Percentiles rank a stretch among this genome's conserved stretches.
Conservation (phyloP, 441 rosid genomes). For the Croton setiger region DNA sequence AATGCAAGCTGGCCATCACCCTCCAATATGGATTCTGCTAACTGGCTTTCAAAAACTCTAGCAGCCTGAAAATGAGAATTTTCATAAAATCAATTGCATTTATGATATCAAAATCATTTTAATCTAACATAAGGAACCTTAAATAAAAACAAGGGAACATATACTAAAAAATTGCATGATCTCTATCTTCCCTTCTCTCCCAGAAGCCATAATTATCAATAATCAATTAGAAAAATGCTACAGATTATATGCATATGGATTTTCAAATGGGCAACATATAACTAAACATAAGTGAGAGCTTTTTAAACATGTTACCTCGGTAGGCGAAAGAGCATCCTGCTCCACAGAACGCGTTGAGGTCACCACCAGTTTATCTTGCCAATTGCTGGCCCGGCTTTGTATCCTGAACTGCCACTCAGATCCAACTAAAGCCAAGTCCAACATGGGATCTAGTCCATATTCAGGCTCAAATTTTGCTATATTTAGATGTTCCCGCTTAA, state of each 20-base stretch:
- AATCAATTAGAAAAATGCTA: neutral
- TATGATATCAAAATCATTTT: constrained; percentile 2
- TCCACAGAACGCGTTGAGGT: constrained; percentile 93
- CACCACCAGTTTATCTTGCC: constrained; percentile 96
- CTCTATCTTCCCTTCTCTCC: neutral
- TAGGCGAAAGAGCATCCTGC: constrained; percentile 93
- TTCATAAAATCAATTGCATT: constrained; percentile 5
- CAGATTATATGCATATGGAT: neutral
- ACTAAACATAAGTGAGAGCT: neutral
- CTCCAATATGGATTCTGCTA: constrained; percentile 96
- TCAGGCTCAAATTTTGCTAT: constrained; percentile 96
- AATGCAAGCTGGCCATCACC: constrained; percentile 95
- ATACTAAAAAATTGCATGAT: neutral
- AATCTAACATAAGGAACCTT: constrained; percentile 1
- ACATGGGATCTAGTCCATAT: constrained; percentile 81
- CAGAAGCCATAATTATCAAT: neutral
- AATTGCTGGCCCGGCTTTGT: constrained; percentile 95
- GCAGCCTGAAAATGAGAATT: constrained; percentile 57
- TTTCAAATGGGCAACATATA: neutral
- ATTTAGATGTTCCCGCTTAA: constrained; percentile 91
- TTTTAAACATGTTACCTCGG: constrained; percentile 66
- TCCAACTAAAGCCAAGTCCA: constrained; percentile 96
- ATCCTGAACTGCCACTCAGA: constrained; percentile 98
- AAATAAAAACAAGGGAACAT: neutral
- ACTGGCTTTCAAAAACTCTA: constrained; percentile 87